Base-by-base conservation (phyloP, 1,284 basidiomycete genomes). In the Schizopora paradoxa region DNA sequence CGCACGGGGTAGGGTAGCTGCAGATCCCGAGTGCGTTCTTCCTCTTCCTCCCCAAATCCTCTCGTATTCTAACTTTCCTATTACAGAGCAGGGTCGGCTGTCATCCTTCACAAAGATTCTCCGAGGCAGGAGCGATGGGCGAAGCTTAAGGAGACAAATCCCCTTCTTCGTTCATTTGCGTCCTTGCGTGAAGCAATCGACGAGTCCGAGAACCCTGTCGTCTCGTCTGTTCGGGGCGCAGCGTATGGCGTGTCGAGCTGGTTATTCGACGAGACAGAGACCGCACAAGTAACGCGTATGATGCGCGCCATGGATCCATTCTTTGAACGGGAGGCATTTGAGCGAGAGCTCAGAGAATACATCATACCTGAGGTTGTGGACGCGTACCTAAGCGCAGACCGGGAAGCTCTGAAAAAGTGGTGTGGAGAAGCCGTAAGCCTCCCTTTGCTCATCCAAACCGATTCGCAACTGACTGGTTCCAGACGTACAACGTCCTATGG, bases 261-360 rank as follows among this genome's bases (percentile, higher is more conserved):
- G 74, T n/a, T n/a, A n/a, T 95, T 97, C 58, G 95, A 97, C 54
- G 96, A 99, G 68, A 99, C 92, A 59, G 96, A 99, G 72, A 95
- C 88, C 33, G 95, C 93, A 10, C 88, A 89, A 61, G 96, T 99
- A 19, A 83, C 89, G 58, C 77, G 90, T 44, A 70, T 86, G 58
- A 89, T 98, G 79, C 91, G 86, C 65, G 63, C 74, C 28, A 70
- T 96, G 58, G 96, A 99, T 62, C 91, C 95, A 4, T 66, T 67
- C 11, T 99, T 97, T 67, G 84, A 78, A 43, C 77, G 88, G 58
- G 94, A 97, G 61, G 65, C 68, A 16, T 99, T 97, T 62, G 85
- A 92, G 59, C 76, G 86, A 47, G 96, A 99, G 61, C 64, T 99
- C 52, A 73, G 95, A 54, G 96, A 99, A 66, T 99, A 98, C 61